Evolutionary conservation across 2,329 filamentous ascomycete species (phyloP).

Genomic region (Lecanicillium sp.): DNA sequence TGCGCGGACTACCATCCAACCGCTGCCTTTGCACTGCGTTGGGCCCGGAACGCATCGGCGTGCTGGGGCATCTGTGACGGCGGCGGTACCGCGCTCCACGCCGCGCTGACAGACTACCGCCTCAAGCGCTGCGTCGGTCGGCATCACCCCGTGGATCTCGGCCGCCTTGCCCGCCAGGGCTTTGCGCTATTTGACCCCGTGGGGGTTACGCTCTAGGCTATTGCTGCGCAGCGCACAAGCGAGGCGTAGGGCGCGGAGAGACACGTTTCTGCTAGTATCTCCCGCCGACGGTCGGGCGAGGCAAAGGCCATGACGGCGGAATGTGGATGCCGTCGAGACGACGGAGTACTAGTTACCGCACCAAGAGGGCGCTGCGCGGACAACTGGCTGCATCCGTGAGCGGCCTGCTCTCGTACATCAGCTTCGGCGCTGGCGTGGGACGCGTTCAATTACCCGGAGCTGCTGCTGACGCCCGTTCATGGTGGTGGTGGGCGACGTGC

Average conservation of each 20-base stretch:
- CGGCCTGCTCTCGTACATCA: constrained; percentile 8
- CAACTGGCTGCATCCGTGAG: constrained; percentile 5
- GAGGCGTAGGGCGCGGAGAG: constrained; percentile 9
- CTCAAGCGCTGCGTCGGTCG: constrained; percentile 31
- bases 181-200: constrained; percentile 7
- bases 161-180: constrained; percentile 20
- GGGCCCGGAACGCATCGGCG: constrained; percentile 27
- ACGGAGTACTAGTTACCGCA: constrained; percentile 15
- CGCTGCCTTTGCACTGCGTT: constrained; percentile 23
- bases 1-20: constrained; percentile 28
- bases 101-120: constrained; percentile 30
- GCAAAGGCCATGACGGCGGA: constrained; percentile 1
- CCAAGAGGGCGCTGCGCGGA: constrained; percentile 2
- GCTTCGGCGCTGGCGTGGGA: constrained; percentile 12
- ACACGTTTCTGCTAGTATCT: not conserved
- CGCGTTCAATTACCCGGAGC: constrained; percentile 11
- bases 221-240: constrained; percentile 10
- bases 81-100: constrained; percentile 29
- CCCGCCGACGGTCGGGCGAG: constrained; percentile 6
- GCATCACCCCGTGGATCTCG: constrained; percentile 25
- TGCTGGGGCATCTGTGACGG: constrained; percentile 33
- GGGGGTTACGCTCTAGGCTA: constrained; percentile 1
- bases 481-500: constrained; percentile 12
- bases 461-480: constrained; percentile 14
- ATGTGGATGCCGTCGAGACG: constrained; percentile 4